phyloP scores from a whole-genome alignment of 495 filamentous ascomycete species.

The Hyphodiscus hymeniophilus region DNA sequence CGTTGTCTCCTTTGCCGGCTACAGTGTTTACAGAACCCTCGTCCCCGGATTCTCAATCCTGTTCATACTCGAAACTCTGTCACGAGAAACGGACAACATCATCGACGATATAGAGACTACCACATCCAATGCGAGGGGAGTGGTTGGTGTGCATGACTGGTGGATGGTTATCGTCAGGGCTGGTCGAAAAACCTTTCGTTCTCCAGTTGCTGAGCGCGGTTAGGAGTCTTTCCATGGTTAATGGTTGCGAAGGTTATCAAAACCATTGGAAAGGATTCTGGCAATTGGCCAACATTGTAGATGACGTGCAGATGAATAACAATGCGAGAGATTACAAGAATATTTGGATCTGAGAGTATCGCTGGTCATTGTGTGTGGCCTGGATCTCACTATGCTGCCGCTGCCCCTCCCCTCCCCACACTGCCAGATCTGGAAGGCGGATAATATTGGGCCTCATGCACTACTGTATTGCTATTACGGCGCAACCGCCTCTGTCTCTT shows the following conservation, averaged over 20 bases:
- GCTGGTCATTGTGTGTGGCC: no score
- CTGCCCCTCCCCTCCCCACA: no score
- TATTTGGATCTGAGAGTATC: no score
- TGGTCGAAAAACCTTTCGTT: conserved; percentile 4
- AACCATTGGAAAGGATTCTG: conserved; percentile 13
- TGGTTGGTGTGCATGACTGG: conserved; percentile 8
- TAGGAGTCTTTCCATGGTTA: neutral
- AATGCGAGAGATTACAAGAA: conserved; percentile 19
- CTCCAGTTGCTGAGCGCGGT: conserved; percentile 5
- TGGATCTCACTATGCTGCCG: no score
- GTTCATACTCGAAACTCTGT: conserved; percentile 11
- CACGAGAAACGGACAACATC: conserved; percentile 16
- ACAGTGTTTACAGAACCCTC: conserved; percentile 12
- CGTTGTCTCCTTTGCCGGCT: conserved; percentile 20
- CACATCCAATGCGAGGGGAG: conserved; percentile 5
- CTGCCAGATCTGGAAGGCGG: no score
- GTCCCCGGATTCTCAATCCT: conserved; percentile 3
- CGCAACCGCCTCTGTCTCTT: no score
- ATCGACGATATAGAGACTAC: conserved; percentile 7
- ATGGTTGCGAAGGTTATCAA: conserved; percentile 6
- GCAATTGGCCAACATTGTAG: conserved; percentile 13
- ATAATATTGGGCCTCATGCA: no score
- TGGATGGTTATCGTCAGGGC: conserved; percentile 9
- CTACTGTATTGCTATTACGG: no score
- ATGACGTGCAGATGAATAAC: conserved; percentile 21